Conservation (phyloP, 2,329 filamentous ascomycete genomes). For the Fusarium avenaceum region DNA sequence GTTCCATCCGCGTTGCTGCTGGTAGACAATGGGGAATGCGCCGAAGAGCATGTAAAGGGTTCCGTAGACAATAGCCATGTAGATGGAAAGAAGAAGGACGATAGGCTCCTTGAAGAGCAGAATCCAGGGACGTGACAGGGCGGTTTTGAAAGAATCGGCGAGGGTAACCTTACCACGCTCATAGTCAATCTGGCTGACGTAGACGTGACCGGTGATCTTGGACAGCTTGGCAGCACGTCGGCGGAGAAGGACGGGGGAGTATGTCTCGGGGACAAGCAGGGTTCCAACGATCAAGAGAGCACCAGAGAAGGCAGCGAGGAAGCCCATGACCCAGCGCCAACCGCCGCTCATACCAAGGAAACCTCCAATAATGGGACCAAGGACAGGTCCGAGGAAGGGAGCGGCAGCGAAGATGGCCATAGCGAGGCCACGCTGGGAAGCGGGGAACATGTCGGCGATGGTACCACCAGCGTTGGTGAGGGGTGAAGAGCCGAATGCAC, state of each 20-base stretch:
- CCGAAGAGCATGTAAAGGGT: conserved; percentile 80
- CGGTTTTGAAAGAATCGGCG: conserved; percentile 70
- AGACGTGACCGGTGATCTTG: conserved; percentile 39
- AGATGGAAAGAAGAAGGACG: conserved; percentile 81
- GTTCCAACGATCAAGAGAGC: conserved; percentile 78
- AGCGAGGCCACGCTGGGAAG: conserved; percentile 82
- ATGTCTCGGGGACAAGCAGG: conserved; percentile 87
- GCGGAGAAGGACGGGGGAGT: conserved; percentile 78
- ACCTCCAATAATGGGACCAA: conserved; percentile 68
- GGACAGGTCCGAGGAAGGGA: conserved; percentile 78
- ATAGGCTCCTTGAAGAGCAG: conserved; percentile 75
- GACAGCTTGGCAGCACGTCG: conserved; percentile 37
- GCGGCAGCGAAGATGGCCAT: conserved; percentile 86
- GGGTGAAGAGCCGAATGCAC: conserved; percentile 81
- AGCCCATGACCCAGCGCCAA: conserved; percentile 89
- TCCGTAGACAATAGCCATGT: conserved; percentile 84
- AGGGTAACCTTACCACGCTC: conserved; percentile 52
- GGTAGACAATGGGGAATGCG: conserved; percentile 76
- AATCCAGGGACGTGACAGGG: conserved; percentile 68
- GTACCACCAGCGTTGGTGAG: conserved; percentile 65
- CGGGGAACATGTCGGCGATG: conserved; percentile 81
- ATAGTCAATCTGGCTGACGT: conserved; percentile 35
- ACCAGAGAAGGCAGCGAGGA: conserved; percentile 78
- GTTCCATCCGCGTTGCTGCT: conserved; percentile 56
- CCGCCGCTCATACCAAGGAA: conserved; percentile 75